phyloP scores from a whole-genome alignment of 768 basidiomycete genomes.

The Mycena sanguinolenta region DNA sequence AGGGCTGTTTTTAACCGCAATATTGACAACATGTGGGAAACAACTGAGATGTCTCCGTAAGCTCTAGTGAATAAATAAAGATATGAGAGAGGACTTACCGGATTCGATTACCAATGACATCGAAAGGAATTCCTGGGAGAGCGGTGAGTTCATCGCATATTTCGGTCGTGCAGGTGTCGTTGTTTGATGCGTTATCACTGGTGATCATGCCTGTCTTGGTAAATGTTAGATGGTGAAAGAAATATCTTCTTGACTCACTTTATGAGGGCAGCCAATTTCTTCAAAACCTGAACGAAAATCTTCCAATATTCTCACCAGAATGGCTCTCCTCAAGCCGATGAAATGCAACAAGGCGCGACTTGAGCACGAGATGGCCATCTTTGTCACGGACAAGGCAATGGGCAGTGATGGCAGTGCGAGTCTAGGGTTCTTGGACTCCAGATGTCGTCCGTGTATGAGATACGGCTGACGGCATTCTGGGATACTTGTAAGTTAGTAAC shows the following conservation, averaged over 20 bases:
- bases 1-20: slow-evolving; percentile 33
- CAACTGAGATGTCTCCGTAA: slow-evolving; percentile 24
- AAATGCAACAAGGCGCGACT: slow-evolving; percentile 23
- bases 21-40: slow-evolving; percentile 39
- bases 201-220: background rate
- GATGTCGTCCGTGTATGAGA: slow-evolving; percentile 36
- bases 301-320: slow-evolving; percentile 31
- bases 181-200: slow-evolving; percentile 11
- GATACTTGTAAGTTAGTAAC: background rate
- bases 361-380: slow-evolving; percentile 23
- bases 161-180: background rate
- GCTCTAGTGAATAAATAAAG: background rate
- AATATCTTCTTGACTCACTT: background rate
- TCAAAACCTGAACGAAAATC: slow-evolving; percentile 20
- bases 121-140: slow-evolving; percentile 35
- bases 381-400: slow-evolving; percentile 33
- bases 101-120: slow-evolving; percentile 30
- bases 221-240: background rate
- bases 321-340: slow-evolving; percentile 34
- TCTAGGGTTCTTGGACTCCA: slow-evolving; percentile 28
- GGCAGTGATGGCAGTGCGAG: slow-evolving; percentile 31
- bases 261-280: slow-evolving; percentile 25
- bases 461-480: slow-evolving; percentile 10
- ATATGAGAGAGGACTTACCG: slow-evolving; percentile 21
- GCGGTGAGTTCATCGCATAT: background rate